Base-by-base conservation (phyloP, 352 stramenopile species). In the Phytophthora sp. region DNA sequence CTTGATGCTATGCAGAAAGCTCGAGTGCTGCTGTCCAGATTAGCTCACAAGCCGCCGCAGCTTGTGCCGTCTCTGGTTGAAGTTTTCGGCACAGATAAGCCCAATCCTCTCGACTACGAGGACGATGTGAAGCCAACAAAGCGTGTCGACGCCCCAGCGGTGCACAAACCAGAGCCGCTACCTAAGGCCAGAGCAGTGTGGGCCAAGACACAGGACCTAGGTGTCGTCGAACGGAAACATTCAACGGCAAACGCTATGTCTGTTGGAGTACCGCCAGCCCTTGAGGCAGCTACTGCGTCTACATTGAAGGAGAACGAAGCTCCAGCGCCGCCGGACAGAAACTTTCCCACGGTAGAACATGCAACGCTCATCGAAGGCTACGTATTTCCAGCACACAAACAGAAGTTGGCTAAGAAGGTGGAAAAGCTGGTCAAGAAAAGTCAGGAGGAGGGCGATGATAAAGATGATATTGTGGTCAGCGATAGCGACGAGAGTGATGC, bases 351-450 rank as follows among this genome's bases (percentile, higher is more conserved):
- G 3, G 56, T 64, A 5, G 48, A 77, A 20, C 81, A 95, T 21
- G 82, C 84, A 1, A 76, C 88, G 41, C 67, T 90, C 17, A 94
- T 95, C 30, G 87, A 95, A 54, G 87, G 87, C 37, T 94, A 92
- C 51, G 73, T 94, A 41, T 95, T 95, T 46, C 87, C 87, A 26
- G 72, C 77, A 35, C 87, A 95, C 71, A 95, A 95, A 61, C 54
- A 82, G 21, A 79, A 77, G 53, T 37, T 91, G 18, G 87, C 84
- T 5, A 92, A 90, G 39, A 89, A 88, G 52, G 74, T 95, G 24
- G 81, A 91, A 39, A 73, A 72, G 3, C 27, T 86, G 44, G 62
- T 87, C 23, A 76, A 72, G 35, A 77, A 79, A 15, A 71, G 79
- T 8, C 65, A 82, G 35, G 68, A 69, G 31, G 43, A 72, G 21